Percentiles rank a stretch among this genome's conserved stretches.
phyloP scores from a whole-genome alignment of 2,329 filamentous ascomycete genomes.

The Trichoderma semiorbis region DNA sequence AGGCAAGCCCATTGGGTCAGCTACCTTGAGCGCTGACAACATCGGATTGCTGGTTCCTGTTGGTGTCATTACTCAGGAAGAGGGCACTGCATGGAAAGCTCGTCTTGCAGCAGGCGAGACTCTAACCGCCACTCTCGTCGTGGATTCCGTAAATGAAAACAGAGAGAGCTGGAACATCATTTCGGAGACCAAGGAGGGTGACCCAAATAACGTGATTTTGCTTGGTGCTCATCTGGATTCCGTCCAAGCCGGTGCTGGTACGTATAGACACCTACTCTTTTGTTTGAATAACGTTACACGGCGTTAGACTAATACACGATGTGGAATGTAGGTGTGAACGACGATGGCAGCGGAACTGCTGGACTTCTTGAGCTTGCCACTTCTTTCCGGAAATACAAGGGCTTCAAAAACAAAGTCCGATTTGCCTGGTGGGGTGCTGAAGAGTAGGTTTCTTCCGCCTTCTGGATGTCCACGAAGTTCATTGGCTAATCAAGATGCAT shows the following conservation, averaged over 20 bases:
- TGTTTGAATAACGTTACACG: neutral
- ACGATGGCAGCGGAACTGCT: slow-evolving; percentile 37
- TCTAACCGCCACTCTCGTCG: slow-evolving; percentile 29
- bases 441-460: slow-evolving; percentile 29
- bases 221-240: slow-evolving; percentile 40
- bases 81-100: slow-evolving; percentile 33
- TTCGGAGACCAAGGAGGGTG: slow-evolving; percentile 39
- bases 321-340: slow-evolving; percentile 29
- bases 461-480: neutral
- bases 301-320: neutral
- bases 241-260: slow-evolving; percentile 36
- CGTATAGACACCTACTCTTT: neutral
- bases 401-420: slow-evolving; percentile 38
- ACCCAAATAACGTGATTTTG: slow-evolving; percentile 39
- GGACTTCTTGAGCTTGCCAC: slow-evolving; percentile 36
- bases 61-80: slow-evolving; percentile 31
- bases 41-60: slow-evolving; percentile 32
- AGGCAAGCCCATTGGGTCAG: slow-evolving; percentile 38
- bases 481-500: neutral
- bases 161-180: slow-evolving; percentile 39
- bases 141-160: slow-evolving; percentile 33
- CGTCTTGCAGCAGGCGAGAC: slow-evolving; percentile 30
- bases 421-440: slow-evolving; percentile 41
- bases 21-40: slow-evolving; percentile 47
- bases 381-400: slow-evolving; percentile 34